phyloP scores from a whole-genome alignment of 192 early-diverging fungal species.

The Spizellomyces punctatus region DNA sequence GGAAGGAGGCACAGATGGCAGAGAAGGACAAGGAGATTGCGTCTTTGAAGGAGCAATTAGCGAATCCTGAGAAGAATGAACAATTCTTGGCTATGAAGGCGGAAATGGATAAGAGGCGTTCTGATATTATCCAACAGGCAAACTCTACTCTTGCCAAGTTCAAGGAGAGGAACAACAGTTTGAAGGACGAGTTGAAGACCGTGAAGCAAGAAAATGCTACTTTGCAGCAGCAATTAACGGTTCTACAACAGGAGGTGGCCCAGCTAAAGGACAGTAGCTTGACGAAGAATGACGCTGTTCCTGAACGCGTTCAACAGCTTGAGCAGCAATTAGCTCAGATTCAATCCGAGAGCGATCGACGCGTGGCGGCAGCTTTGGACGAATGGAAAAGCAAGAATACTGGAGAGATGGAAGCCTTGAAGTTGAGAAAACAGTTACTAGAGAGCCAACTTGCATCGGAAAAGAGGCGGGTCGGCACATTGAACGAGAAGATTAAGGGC shows the following conservation, averaged over 20 bases:
- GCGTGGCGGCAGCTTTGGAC: slow-evolving; percentile 7
- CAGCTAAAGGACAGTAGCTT: background rate
- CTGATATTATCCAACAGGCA: slow-evolving; percentile 18
- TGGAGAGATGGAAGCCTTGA: slow-evolving; percentile 19
- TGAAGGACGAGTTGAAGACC: slow-evolving; percentile 2
- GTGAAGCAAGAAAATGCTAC: slow-evolving; percentile 4
- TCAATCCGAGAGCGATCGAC: background rate
- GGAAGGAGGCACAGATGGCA: background rate
- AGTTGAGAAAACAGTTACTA: slow-evolving; percentile 14
- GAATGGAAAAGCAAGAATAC: slow-evolving; percentile 13
- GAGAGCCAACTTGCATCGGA: slow-evolving; percentile 15
- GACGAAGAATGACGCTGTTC: background rate
- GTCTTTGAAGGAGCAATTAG: slow-evolving; percentile 4
- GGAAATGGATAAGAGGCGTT: slow-evolving; percentile 16
- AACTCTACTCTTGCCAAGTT: slow-evolving; percentile 21
- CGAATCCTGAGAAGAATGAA: slow-evolving; percentile 25
- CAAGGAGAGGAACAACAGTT: slow-evolving; percentile 12
- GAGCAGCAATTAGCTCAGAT: slow-evolving; percentile 2
- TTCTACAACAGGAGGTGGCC: background rate
- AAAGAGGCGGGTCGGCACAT: slow-evolving; percentile 2
- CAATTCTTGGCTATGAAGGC: background rate
- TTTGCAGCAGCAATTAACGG: slow-evolving; percentile 9
- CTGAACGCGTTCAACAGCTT: slow-evolving; percentile 8
- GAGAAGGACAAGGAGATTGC: slow-evolving; percentile 5
- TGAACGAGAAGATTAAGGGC: slow-evolving; percentile 4